Conservation (phyloP, 192 early-diverging fungal species). For the Allomyces javanicus region DNA sequence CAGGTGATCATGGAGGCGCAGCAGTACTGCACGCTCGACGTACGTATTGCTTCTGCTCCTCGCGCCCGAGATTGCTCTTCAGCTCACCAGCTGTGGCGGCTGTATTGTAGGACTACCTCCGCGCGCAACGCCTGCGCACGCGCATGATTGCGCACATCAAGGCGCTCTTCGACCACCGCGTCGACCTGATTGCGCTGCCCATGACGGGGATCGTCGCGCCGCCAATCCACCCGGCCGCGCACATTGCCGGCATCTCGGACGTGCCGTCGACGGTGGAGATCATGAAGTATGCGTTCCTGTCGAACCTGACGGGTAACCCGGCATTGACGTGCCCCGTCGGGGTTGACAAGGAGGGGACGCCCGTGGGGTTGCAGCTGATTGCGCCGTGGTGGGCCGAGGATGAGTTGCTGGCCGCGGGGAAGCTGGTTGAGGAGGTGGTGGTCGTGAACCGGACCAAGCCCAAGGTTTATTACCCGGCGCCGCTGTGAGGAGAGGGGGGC, state of each 20-base stretch:
- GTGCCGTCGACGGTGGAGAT: not conserved
- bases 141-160: not conserved
- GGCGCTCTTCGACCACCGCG: not conserved
- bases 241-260: not conserved
- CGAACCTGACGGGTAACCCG: not conserved
- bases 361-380: not conserved
- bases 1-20: not conserved
- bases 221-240: not conserved
- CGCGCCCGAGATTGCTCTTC: not conserved
- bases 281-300: not conserved
- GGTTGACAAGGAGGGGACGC: not conserved
- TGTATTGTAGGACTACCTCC: not conserved
- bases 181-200: not conserved
- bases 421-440: not conserved
- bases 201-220: not conserved
- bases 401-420: not conserved
- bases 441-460: no score
- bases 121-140: not conserved
- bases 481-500: no score
- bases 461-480: no score
- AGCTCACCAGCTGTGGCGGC: not conserved
- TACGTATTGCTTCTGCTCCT: not conserved
- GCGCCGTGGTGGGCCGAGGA: constrained; percentile 1
- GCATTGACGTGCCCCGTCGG: not conserved
- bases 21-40: not conserved